A percentile compares a stretch with the other conserved stretches of the same genome.
These are phyloP conservation scores for Rubia occidens DNA, from an alignment of 305 asterid species.

Conservation along the genomic window DNA sequence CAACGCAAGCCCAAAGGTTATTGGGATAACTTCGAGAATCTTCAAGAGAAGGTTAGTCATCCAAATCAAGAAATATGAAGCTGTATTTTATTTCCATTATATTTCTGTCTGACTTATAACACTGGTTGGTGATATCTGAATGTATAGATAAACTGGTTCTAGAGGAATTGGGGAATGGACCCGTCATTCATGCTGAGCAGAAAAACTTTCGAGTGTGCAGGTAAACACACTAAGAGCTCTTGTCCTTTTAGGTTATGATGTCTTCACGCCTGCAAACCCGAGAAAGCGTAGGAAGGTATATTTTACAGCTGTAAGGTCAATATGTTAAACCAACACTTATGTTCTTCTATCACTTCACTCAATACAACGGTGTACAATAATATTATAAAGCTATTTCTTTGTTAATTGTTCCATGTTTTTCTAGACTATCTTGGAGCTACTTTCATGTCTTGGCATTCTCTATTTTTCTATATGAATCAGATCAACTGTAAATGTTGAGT, in stretches of 20 bases:
- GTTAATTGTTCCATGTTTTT: neutral
- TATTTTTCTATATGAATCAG: neutral
- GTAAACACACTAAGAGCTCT: constrained; percentile 21
- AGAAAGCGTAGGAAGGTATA: neutral
- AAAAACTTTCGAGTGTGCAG: constrained; percentile 89
- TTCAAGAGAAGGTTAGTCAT: constrained; percentile 74
- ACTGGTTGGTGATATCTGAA: neutral
- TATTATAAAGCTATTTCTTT: neutral
- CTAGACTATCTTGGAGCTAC: neutral
- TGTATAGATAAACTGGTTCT: constrained; percentile 64
- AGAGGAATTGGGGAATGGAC: constrained; percentile 93
- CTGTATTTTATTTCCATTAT: neutral
- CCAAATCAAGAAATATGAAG: neutral
- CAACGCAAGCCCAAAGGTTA: constrained; percentile 92
- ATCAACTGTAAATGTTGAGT: neutral
- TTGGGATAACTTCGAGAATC: constrained; percentile 84
- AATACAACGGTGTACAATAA: neutral
- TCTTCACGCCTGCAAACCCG: neutral
- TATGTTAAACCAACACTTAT: neutral
- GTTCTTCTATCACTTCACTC: neutral
- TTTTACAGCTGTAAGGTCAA: neutral
- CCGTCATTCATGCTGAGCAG: constrained; percentile 87
- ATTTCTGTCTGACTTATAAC: neutral
- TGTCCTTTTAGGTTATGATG: neutral
- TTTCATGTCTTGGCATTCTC: neutral